Evolutionary conservation across 352 stramenopile genomes (phyloP).

Genomic region (Pseudoperonospora humuli): DNA sequence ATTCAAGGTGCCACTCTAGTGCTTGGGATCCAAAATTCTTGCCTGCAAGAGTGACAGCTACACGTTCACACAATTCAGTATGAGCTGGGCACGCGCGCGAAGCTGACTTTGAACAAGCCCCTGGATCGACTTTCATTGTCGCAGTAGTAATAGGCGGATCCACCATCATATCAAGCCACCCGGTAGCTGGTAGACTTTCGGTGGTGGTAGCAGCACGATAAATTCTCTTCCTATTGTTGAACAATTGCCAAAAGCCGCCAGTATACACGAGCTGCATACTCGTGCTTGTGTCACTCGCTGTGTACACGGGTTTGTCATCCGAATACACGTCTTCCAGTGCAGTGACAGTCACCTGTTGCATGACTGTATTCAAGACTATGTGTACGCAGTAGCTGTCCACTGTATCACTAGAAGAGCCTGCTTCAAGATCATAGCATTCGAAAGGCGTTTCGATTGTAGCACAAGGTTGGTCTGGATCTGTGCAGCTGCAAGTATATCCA

Average conservation of each 20-base stretch:
- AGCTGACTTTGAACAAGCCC: constrained; percentile 24
- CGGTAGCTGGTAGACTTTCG: constrained; percentile 21
- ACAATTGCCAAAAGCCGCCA: constrained; percentile 28
- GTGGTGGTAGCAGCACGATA: constrained; percentile 23
- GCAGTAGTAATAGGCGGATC: constrained; percentile 4
- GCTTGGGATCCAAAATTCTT: constrained; percentile 45
- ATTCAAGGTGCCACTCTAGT: constrained; percentile 35
- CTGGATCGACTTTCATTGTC: constrained; percentile 31
- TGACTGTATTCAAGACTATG: constrained; percentile 11
- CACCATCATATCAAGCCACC: constrained; percentile 26
- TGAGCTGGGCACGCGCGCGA: constrained; percentile 24
- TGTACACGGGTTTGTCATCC: constrained; percentile 34
- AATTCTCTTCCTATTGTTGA: constrained; percentile 14
- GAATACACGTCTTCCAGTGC: constrained; percentile 29
- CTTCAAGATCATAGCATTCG: constrained; percentile 28
- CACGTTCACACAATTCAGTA: constrained; percentile 40
- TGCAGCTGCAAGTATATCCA: constrained; percentile 44
- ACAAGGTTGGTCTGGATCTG: constrained; percentile 30
- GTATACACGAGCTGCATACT: constrained; percentile 29
- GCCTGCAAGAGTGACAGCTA: constrained; percentile 35
- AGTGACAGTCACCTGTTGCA: constrained; percentile 24
- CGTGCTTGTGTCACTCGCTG: not conserved
- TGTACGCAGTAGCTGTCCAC: constrained; percentile 29
- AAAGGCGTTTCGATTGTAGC: constrained; percentile 33
- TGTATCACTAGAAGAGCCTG: constrained; percentile 4